Conservation (phyloP, 345 rosid genomes). For the Populus davidiana region DNA sequence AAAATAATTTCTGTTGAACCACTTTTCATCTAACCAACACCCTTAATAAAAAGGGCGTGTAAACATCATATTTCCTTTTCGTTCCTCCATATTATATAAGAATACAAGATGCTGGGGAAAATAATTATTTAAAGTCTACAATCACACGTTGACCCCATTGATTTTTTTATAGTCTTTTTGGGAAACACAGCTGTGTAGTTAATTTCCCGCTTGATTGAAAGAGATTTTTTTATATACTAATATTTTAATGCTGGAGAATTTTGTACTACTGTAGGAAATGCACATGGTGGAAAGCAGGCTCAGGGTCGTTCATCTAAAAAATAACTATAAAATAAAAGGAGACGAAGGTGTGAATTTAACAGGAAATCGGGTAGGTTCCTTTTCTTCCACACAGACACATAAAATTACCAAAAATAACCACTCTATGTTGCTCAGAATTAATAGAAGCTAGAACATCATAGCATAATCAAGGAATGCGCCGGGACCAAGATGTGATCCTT, state of each 20-base stretch:
- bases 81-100: not conserved
- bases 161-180: constrained; percentile 9
- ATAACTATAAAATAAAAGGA: no score
- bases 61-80: not conserved
- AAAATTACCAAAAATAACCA: not conserved
- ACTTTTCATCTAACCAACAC: no score
- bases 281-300: not conserved
- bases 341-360: not conserved
- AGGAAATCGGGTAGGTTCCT: not conserved
- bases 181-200: constrained; percentile 18
- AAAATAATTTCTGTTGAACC: no score
- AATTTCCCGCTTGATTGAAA: not conserved
- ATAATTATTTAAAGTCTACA: no score
- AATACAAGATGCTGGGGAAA: not conserved
- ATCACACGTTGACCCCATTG: constrained; percentile 10
- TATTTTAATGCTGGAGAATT: not conserved
- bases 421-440: not conserved
- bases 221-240: not conserved
- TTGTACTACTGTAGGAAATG: not conserved
- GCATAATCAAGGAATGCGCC: not conserved
- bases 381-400: not conserved
- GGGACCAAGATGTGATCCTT: not conserved
- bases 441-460: not conserved
- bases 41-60: not conserved
- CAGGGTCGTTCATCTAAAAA: not conserved